phyloP scores from a whole-genome alignment of 1,139 yeast genomes.

The Groenewaldozyma auringiensis region DNA sequence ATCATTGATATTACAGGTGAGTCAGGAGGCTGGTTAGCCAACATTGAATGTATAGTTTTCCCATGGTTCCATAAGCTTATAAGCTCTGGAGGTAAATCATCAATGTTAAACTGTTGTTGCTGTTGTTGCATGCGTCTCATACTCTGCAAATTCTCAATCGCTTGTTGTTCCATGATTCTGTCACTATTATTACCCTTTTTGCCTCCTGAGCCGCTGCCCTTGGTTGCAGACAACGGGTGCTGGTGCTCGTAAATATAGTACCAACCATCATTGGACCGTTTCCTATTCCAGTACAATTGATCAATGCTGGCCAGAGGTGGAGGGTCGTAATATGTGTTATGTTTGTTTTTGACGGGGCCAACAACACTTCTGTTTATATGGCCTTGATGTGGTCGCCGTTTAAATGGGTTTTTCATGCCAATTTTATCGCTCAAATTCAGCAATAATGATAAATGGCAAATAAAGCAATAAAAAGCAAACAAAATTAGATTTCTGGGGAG shows the following conservation, averaged over 20 bases:
- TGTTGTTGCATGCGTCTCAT: neutral
- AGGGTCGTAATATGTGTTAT: neutral
- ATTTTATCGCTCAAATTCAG: neutral
- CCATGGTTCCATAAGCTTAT: slow-evolving; percentile 7
- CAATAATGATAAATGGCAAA: neutral
- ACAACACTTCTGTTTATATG: neutral
- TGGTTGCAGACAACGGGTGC: neutral
- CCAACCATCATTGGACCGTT: neutral
- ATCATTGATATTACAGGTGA: slow-evolving; percentile 1
- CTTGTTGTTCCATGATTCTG: neutral
- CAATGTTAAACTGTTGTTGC: neutral
- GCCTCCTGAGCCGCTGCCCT: neutral
- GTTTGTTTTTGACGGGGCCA: neutral
- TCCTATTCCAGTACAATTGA: neutral
- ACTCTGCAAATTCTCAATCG: neutral
- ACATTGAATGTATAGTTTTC: slow-evolving; percentile 5
- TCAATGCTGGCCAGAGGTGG: neutral
- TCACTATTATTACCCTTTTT: too few species aligned
- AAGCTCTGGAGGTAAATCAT: slow-evolving; percentile 5
- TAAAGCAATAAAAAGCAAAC: neutral
- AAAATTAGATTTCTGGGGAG: too few species aligned
- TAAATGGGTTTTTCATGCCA: slow-evolving; percentile 1
- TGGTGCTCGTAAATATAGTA: neutral
- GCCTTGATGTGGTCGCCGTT: neutral
- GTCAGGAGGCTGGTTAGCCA: slow-evolving; percentile 9